phyloP scores from a whole-genome alignment of 2,329 filamentous ascomycete species.

The Cordyceps farinosa region DNA sequence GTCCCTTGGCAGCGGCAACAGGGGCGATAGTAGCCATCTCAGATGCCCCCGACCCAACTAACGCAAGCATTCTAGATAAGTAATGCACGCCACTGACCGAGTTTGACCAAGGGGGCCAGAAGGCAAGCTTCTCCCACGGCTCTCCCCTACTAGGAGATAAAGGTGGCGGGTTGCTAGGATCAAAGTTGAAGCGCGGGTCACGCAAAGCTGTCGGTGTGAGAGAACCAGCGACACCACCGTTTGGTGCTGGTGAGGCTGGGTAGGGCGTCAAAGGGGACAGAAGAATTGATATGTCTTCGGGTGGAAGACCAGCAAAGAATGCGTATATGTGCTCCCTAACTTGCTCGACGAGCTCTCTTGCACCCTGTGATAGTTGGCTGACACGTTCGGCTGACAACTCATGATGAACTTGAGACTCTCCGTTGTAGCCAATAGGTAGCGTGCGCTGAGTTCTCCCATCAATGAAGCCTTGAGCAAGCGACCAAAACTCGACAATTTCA shows the following conservation, averaged over 20 bases:
- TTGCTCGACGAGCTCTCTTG: constrained; percentile 76
- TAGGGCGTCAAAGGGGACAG: constrained; percentile 75
- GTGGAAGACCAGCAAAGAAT: constrained; percentile 84
- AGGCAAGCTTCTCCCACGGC: constrained; percentile 88
- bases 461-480: constrained; percentile 85
- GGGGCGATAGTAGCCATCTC: constrained; percentile 77
- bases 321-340: constrained; percentile 74
- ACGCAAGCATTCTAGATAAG: constrained; percentile 72
- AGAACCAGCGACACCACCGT: constrained; percentile 29
- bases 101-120: constrained; percentile 93
- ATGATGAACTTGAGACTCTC: constrained; percentile 78
- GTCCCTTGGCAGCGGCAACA: constrained; percentile 46
- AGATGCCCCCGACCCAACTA: constrained; percentile 82
- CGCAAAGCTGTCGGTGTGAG: constrained; percentile 56
- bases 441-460: constrained; percentile 77
- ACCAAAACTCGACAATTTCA: constrained; percentile 92
- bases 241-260: constrained; percentile 51
- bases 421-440: constrained; percentile 76
- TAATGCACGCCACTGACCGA: constrained; percentile 90
- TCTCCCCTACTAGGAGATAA: constrained; percentile 77
- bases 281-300: constrained; percentile 84
- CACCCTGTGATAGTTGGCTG: constrained; percentile 69
- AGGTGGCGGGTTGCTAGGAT: constrained; percentile 70
- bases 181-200: constrained; percentile 76
- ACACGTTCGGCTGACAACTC: constrained; percentile 69